Evolutionary conservation across 371 early-diverging fungal genomes (phyloP).

Genomic region (Mucor irregularis): DNA sequence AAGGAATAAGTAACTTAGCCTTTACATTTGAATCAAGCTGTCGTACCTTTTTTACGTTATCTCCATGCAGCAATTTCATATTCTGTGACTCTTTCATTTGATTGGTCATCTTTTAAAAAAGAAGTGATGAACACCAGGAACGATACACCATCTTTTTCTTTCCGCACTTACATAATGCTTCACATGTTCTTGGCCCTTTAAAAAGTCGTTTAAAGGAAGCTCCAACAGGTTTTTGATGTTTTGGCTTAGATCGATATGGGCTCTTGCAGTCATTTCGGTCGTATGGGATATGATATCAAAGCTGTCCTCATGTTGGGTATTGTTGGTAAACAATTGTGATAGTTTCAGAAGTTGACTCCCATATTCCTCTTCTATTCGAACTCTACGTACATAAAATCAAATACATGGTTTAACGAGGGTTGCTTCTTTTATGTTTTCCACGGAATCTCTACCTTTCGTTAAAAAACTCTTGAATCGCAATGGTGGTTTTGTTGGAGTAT

Average conservation of each 20-base stretch:
- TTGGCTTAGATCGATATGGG: slow-evolving; percentile 16
- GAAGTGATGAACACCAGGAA: neutral
- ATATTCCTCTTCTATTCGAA: slow-evolving; percentile 14
- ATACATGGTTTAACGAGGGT: neutral
- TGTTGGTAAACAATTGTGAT: slow-evolving; percentile 2
- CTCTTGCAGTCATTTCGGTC: slow-evolving; percentile 18
- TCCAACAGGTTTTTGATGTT: slow-evolving; percentile 12
- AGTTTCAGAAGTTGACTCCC: slow-evolving; percentile 9
- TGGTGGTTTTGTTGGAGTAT: neutral
- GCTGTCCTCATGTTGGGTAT: neutral
- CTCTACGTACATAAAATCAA: slow-evolving; percentile 1
- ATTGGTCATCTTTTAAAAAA: slow-evolving; percentile 2
- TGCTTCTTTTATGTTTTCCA: neutral
- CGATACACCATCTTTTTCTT: neutral
- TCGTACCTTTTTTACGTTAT: slow-evolving; percentile 6
- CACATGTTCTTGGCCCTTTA: slow-evolving; percentile 1
- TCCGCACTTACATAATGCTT: slow-evolving; percentile 5
- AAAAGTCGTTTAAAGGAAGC: neutral
- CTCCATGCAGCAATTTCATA: neutral
- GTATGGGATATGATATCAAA: slow-evolving; percentile 2
- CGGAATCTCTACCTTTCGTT: neutral
- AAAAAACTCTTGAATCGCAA: slow-evolving; percentile 4
- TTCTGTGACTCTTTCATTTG: slow-evolving; percentile 12
- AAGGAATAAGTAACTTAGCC: neutral
- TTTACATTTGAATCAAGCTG: neutral